Conservation (phyloP, 2,329 filamentous ascomycete species). For the Penicillium sp. region DNA sequence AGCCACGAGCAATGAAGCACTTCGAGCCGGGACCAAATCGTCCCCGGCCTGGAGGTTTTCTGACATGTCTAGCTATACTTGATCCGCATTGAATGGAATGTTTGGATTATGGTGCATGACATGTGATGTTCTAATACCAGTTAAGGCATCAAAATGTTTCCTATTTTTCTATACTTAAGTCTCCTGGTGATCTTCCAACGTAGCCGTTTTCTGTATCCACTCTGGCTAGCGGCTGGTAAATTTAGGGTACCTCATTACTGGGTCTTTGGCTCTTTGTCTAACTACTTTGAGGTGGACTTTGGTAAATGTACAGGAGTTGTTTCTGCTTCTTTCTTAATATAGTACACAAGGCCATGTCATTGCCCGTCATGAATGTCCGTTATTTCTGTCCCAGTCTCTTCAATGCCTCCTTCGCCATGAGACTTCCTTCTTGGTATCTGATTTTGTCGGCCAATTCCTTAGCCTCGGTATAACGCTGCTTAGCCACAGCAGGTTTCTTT, state of each 20-base stretch:
- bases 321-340: constrained; percentile 14
- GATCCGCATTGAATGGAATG: constrained; percentile 35
- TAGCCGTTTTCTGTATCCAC: neutral
- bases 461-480: constrained; percentile 68
- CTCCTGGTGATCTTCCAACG: constrained; percentile 4
- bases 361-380: neutral
- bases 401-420: constrained; percentile 32
- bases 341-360: constrained; percentile 16
- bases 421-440: constrained; percentile 37
- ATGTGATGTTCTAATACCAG: constrained; percentile 45
- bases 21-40: constrained; percentile 20
- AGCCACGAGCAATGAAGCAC: constrained; percentile 49
- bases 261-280: neutral
- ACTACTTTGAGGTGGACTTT: neutral
- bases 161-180: constrained; percentile 30
- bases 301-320: constrained; percentile 5
- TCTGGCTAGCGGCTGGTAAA: neutral
- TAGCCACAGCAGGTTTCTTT: constrained; percentile 65
- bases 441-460: constrained; percentile 57
- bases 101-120: constrained; percentile 36
- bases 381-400: constrained; percentile 30
- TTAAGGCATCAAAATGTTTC: constrained; percentile 38
- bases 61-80: constrained; percentile 40
- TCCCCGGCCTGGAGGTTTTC: constrained; percentile 30
- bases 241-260: neutral